Base-by-base conservation (phyloP, 2,329 filamentous ascomycete species). In the Colletotrichum sp. region DNA sequence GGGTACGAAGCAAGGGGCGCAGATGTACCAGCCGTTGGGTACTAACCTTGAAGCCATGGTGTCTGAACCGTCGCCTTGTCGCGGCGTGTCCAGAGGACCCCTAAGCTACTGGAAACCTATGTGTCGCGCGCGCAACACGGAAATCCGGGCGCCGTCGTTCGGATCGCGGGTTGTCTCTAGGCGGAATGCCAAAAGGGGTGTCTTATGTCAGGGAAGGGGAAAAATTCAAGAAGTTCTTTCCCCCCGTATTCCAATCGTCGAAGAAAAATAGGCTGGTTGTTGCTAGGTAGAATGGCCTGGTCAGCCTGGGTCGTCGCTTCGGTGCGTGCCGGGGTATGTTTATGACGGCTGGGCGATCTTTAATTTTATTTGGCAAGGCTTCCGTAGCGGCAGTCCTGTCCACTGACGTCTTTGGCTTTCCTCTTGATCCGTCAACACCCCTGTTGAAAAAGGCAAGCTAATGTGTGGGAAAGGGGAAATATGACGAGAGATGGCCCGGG, bases 31-130 rank as follows among this genome's bases (percentile, higher is more conserved):
- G 78, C 78, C 73, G 70, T 79, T 75, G 71, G 73, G 28, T 68
- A 70, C 71, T 61, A 48, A 69, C 68, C 74, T 77, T 66, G 71
- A 71, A 71, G 76, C 66, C 76, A 77, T 77, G 69, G 71, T 77
- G 66, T 68, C 62, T 52, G 16, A 36, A 64, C 28, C 58, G 56
- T 61, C 66, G 66, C 66, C 62, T 25, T 32, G 30, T 58, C 32
- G 22, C n/a, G 61, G 68, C 68, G 61, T 18, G 27, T 52, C 43
- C 28, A 48, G 43, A 48, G 43, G 27, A 55, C 28, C 10, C 52
- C 58, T 55, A 52, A 55, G 27, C 28, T 58, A 25, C 18, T 58
- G 16, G 30, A 43, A 28, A 30, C 30, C 10, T 60, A 16, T 9
- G 22, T 61, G 12, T 61, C 58, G 32, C 39, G 36, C 34, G 67